These are phyloP conservation scores for Gelatoporia subvermispora DNA, from an alignment of 768 basidiomycete species.

Conservation along the genomic window DNA sequence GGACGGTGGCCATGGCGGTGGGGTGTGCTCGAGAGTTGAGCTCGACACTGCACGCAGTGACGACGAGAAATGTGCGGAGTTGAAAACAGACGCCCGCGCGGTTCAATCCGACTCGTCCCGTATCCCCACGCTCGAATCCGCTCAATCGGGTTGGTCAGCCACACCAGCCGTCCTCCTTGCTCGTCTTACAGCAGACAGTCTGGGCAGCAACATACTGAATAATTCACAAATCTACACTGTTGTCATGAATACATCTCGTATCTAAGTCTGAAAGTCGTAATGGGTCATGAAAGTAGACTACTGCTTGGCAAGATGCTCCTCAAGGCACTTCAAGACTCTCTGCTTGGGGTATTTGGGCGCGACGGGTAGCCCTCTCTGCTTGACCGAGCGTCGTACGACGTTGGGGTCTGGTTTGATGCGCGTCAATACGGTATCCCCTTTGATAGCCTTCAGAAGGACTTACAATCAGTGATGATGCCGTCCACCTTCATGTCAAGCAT, in stretches of 20 bases:
- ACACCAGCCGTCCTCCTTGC: no score
- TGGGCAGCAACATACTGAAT: no score
- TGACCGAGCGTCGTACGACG: constrained; percentile 50
- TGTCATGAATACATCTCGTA: no score
- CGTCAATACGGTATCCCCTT: not conserved
- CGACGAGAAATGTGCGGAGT: constrained; percentile 19
- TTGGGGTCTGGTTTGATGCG: constrained; percentile 39
- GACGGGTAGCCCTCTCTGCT: constrained; percentile 47
- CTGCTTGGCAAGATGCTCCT: constrained; percentile 39
- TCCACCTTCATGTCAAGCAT: constrained; percentile 59
- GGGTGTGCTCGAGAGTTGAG: constrained; percentile 5
- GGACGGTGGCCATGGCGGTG: constrained; percentile 59
- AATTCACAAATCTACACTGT: constrained; percentile 5
- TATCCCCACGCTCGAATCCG: not conserved
- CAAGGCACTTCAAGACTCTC: constrained; percentile 57
- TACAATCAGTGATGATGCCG: constrained; percentile 75
- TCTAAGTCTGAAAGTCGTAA: no score
- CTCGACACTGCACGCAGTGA: constrained; percentile 19
- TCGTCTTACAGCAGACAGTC: no score
- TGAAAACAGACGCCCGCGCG: constrained; percentile 13
- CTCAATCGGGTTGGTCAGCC: no score
- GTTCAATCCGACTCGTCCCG: constrained; percentile 9
- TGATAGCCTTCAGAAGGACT: no score
- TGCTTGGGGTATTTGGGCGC: constrained; percentile 56
- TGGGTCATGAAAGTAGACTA: not conserved